Conservation (phyloP, 768 basidiomycete species). For the Leccinellum albellum region DNA sequence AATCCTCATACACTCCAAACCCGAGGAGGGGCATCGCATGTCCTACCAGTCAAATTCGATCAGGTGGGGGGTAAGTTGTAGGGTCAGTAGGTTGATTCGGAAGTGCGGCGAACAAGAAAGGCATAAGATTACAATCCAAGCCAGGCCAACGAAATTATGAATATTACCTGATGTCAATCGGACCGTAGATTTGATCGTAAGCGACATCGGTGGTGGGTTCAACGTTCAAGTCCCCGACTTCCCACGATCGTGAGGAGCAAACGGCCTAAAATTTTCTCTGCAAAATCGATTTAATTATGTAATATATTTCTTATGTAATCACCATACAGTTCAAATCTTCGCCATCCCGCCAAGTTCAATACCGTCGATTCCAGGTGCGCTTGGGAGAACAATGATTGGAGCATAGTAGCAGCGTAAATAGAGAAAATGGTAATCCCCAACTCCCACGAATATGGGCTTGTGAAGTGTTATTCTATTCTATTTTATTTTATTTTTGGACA, state of each 20-base stretch:
- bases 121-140: background rate
- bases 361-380: conserved; percentile 75
- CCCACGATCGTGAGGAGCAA: no score
- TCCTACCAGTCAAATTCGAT: conserved; percentile 33
- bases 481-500: no score
- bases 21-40: conserved; percentile 62
- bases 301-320: no score
- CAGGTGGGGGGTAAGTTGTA: background rate
- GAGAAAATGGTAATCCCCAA: background rate
- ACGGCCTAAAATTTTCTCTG: no score
- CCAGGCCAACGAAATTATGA: no score
- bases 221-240: no score
- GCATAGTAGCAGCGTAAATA: conserved; percentile 8
- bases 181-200: conserved; percentile 31
- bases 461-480: no score
- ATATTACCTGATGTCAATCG: conserved; percentile 35
- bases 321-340: no score
- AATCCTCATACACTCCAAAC: conserved; percentile 69
- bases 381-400: conserved; percentile 32
- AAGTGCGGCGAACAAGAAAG: background rate
- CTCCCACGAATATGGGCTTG: no score
- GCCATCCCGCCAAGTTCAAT: conserved; percentile 92
- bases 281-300: no score
- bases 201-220: conserved; percentile 25
- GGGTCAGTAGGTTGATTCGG: background rate